phyloP scores from a whole-genome alignment of 2,329 filamentous ascomycete species.

The Penicillium freii region DNA sequence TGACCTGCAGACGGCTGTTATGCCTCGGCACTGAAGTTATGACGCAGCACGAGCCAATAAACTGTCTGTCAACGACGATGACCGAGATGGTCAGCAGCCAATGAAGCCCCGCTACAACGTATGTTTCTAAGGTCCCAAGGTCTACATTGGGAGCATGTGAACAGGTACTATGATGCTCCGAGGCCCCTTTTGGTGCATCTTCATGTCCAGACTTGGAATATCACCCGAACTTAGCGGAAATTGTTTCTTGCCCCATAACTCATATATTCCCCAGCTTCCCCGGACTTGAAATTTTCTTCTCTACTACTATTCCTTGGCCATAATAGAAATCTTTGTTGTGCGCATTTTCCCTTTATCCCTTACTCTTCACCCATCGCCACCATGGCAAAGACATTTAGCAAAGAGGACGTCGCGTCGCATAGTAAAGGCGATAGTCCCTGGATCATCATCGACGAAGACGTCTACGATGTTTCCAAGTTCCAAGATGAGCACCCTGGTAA shows the following conservation, averaged over 20 bases:
- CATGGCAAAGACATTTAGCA: conserved; percentile 87
- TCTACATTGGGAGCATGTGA: conserved; percentile 8
- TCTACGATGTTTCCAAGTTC: conserved; percentile 90
- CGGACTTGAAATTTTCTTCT: conserved; percentile 17
- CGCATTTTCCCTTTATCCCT: not conserved
- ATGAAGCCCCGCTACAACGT: conserved; percentile 11
- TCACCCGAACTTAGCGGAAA: conserved; percentile 8
- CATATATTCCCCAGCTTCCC: conserved; percentile 27
- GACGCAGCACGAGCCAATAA: conserved; percentile 23
- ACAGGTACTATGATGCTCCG: conserved; percentile 13
- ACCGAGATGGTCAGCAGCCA: conserved; percentile 21
- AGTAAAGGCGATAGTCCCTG: conserved; percentile 83
- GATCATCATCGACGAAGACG: conserved; percentile 90
- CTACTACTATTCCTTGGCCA: conserved; percentile 5
- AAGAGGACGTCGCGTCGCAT: conserved; percentile 83
- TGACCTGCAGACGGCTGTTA: not conserved
- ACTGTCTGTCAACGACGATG: conserved; percentile 12
- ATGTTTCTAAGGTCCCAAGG: conserved; percentile 2
- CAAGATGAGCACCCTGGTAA: conserved; percentile 72
- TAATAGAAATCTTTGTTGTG: not conserved
- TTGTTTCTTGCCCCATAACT: conserved; percentile 9
- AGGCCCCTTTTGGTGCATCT: conserved; percentile 16
- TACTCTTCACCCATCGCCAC: conserved; percentile 22
- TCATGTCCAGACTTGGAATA: conserved; percentile 10
- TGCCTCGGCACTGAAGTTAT: conserved; percentile 24